Conservation (phyloP, 805 yeast genomes). For the Metschnikowia chrysomelidarum region DNA sequence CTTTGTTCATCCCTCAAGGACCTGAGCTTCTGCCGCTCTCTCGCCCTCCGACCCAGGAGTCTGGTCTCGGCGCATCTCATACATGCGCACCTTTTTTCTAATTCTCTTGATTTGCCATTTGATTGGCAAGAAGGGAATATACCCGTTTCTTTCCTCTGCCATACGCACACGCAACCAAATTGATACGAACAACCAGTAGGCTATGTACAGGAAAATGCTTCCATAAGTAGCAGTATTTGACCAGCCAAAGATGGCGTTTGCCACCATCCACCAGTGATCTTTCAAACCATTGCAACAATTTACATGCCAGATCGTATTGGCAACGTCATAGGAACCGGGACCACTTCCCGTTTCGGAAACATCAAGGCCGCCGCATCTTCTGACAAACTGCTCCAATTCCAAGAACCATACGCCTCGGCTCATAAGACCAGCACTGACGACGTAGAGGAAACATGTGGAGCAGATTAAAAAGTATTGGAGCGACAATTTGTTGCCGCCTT, state of each 20-base stretch:
- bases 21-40: conserved; percentile 18
- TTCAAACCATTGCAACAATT: conserved; percentile 45
- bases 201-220: conserved; percentile 35
- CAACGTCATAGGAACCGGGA: conserved; percentile 45
- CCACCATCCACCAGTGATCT: conserved; percentile 48
- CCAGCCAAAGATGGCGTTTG: conserved; percentile 47
- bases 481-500: conserved; percentile 41
- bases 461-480: conserved; percentile 40
- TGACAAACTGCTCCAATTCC: conserved; percentile 39
- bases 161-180: conserved; percentile 29
- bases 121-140: conserved; percentile 51
- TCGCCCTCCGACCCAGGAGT: conserved; percentile 4
- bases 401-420: conserved; percentile 45
- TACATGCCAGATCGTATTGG: conserved; percentile 44
- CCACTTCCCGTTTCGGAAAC: conserved; percentile 45
- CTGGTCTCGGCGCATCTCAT: conserved; percentile 15
- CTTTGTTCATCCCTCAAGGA: conserved; percentile 6
- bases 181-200: conserved; percentile 38
- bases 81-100: conserved; percentile 30
- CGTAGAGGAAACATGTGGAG: conserved; percentile 40
- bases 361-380: conserved; percentile 40
- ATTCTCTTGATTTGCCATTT: conserved; percentile 58
- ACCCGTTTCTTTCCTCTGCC: conserved; percentile 39
- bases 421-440: conserved; percentile 45
- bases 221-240: conserved; percentile 47